Evolutionary conservation across 2,329 filamentous ascomycete species (phyloP), one percentile per base, ranked within the genome.

Genomic region (Microdochium nivale): DNA sequence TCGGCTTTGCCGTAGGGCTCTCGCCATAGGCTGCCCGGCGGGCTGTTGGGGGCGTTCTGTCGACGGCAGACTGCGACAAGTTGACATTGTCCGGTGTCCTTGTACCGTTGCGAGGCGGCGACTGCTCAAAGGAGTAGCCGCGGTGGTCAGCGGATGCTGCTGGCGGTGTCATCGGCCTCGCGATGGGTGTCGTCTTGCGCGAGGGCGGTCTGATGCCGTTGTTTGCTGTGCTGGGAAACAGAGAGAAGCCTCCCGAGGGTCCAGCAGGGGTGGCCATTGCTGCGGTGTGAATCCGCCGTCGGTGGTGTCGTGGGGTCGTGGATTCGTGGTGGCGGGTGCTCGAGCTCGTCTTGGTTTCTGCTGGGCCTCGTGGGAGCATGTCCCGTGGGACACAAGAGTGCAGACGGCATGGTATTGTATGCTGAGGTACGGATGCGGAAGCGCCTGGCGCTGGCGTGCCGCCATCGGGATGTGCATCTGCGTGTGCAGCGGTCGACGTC

Each of bases 211-310:
- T 69, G 46, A 62, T 59, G 11, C 52, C 32, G 56, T 65, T 74
- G 40, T 30, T 30, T 5, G 27, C 27, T 23, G 77, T 72, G 56
- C 70, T 81, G 25, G 79, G 78, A 59, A 82, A 81, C 54, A 82
- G 72, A 54, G 79, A 81, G 64, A 81, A 80, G 53, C 75, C 74
- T 62, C 73, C 75, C 23, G 70, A 62, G 52, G 67, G 68, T 35
- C 51, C 56, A 5, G 40, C 40, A 5, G 40, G 40, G 23, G 21
- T 21, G 3, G 40, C 40, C 40, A 44, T 44, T 21, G 40, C 40
- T 44, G 40, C 10, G 8, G 8, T n/a, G n/a, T n/a, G n/a, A n/a
- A n/a, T n/a, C n/a, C n/a, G n/a, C n/a, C n/a, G n/a, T n/a, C n/a
- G n/a, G n/a, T n/a, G n/a, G n/a, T n/a, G n/a, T n/a, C n/a, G n/a